Evolutionary conservation across 441 rosid genomes (phyloP).

Genomic region (Brassica balearica): DNA sequence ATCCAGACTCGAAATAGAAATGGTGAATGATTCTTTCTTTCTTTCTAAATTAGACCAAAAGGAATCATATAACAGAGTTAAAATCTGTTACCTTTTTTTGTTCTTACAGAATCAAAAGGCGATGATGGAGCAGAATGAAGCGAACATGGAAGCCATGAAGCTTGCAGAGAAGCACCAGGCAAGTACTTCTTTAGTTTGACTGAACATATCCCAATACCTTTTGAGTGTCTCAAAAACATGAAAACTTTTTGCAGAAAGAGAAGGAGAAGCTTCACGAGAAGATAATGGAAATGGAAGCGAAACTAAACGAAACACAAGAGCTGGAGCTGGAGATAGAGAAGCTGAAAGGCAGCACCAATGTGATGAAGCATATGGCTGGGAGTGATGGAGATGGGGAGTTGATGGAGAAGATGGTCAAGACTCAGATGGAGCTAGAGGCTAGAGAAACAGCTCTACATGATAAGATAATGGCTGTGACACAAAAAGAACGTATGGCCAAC

Average conservation of each 20-base stretch:
- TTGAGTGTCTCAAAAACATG: constrained; percentile 10
- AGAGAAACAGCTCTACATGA: constrained; percentile 49
- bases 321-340: constrained; percentile 76
- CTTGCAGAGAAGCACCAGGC: constrained; percentile 69
- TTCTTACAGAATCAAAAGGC: constrained; percentile 63
- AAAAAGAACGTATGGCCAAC: constrained; percentile 40
- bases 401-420: constrained; percentile 46
- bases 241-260: constrained; percentile 54
- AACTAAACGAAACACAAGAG: constrained; percentile 68
- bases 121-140: constrained; percentile 70
- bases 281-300: constrained; percentile 59
- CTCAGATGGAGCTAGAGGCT: constrained; percentile 50
- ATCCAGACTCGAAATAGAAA: constrained; percentile 30
- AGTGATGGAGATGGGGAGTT: constrained; percentile 49
- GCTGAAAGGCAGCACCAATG: constrained; percentile 57
- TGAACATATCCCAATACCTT: neutral
- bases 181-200: constrained; percentile 35
- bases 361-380: constrained; percentile 64
- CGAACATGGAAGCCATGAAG: constrained; percentile 54
- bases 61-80: neutral
- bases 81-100: neutral
- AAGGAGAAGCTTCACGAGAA: constrained; percentile 58
- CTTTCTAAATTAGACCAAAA: neutral
- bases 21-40: constrained; percentile 14
- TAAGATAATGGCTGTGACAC: neutral